These are phyloP conservation scores for Penicillium sp. DNA, from an alignment of 2,329 filamentous ascomycete species.

Conservation along the genomic window DNA sequence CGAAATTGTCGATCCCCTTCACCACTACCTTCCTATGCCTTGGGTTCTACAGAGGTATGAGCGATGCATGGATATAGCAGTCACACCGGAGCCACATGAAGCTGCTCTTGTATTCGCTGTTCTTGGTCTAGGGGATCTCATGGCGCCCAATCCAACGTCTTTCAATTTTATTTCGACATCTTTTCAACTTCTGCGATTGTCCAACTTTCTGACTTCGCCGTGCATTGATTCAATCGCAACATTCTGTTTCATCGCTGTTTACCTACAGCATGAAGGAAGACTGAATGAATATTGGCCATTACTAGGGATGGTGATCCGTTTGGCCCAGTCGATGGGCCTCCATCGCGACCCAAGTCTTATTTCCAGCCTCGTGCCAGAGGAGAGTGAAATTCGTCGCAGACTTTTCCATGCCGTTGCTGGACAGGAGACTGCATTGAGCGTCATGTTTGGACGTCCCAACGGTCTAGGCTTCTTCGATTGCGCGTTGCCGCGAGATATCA, in stretches of 20 bases:
- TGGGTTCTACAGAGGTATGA: neutral
- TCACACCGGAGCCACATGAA: too few species aligned
- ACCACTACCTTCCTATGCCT: conserved; percentile 1
- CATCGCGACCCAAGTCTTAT: neutral
- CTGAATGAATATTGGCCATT: conserved; percentile 1
- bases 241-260: conserved; percentile 1
- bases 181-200: neutral
- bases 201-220: neutral
- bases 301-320: neutral
- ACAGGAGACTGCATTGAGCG: conserved; percentile 1
- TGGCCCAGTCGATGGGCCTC: neutral
- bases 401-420: neutral
- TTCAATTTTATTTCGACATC: neutral
- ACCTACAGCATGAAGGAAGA: conserved; percentile 1
- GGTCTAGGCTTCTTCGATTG: neutral
- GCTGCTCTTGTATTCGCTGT: too few species aligned
- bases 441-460: neutral
- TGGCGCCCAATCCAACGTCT: neutral
- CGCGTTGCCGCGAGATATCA: neutral
- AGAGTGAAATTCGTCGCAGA: neutral
- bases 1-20: conserved; percentile 1
- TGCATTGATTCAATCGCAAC: neutral
- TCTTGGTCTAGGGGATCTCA: neutral
- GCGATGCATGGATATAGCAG: neutral
- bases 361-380: too few species aligned